Conservation (phyloP, 2,329 filamentous ascomycete genomes). For the Endocalyx cinctus region DNA sequence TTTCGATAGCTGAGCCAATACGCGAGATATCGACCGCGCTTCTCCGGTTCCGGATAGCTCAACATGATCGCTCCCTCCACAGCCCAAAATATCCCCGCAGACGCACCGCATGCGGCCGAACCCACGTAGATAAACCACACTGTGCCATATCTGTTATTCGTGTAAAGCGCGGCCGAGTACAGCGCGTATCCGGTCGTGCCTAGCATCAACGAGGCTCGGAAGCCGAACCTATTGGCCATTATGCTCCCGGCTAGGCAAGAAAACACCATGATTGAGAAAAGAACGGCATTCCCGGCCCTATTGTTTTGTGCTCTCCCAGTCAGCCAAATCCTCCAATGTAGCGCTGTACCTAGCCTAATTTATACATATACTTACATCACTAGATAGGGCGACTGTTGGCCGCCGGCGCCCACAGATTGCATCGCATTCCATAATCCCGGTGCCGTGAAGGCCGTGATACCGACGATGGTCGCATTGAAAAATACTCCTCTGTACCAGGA, state of each 20-base stretch:
- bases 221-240: conserved; percentile 5
- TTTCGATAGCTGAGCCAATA: conserved; percentile 18
- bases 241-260: conserved; percentile 4
- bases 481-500: conserved; percentile 23
- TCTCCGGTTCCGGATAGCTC: conserved; percentile 5
- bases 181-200: conserved; percentile 40
- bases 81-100: conserved; percentile 18
- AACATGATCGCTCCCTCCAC: conserved; percentile 5
- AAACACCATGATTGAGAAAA: conserved; percentile 5
- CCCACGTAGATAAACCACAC: conserved; percentile 41
- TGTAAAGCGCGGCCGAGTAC: conserved; percentile 38
- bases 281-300: conserved; percentile 6
- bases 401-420: conserved; percentile 24
- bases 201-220: conserved; percentile 26
- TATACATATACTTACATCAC: conserved; percentile 17
- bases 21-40: conserved; percentile 7
- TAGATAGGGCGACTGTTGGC: conserved; percentile 23
- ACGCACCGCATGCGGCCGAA: conserved; percentile 35
- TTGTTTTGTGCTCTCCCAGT: too few relatives aligned
- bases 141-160: conserved; percentile 38
- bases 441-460: conserved; percentile 21
- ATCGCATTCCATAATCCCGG: conserved; percentile 28
- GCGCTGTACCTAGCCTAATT: too few relatives aligned
- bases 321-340: too few relatives aligned
- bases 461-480: conserved; percentile 22